Evolutionary conservation across 805 yeast genomes (phyloP).

Genomic region (Ogataea dorogensis): DNA sequence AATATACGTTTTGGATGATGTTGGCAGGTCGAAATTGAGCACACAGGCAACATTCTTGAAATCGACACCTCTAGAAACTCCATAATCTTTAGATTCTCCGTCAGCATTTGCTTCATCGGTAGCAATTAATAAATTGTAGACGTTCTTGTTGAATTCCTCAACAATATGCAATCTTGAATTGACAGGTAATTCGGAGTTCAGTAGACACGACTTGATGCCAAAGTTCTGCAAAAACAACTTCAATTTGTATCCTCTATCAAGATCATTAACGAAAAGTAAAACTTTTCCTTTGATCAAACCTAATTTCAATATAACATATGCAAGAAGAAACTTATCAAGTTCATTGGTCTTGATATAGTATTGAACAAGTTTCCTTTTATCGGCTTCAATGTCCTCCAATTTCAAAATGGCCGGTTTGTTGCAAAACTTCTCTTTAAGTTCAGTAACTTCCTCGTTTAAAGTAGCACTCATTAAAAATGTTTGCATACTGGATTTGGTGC

Average conservation of each 20-base stretch:
- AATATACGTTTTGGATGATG: constrained; percentile 82
- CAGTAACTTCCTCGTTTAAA: constrained; percentile 78
- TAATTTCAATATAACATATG: constrained; percentile 89
- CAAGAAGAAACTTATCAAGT: constrained; percentile 84
- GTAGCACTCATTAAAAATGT: constrained; percentile 97
- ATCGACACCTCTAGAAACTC: constrained; percentile 96
- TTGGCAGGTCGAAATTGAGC: constrained; percentile 89
- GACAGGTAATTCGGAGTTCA: constrained; percentile 89
- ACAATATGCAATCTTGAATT: constrained; percentile 93
- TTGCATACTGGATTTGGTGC: constrained; percentile 75
- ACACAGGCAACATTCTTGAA: constrained; percentile 96
- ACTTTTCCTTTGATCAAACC: constrained; percentile 88
- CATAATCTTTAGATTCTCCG: constrained; percentile 59
- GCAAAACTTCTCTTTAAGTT: constrained; percentile 74
- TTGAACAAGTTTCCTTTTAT: constrained; percentile 66
- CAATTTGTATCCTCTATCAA: constrained; percentile 92
- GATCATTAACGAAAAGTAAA: constrained; percentile 84
- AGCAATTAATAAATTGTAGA: constrained; percentile 84
- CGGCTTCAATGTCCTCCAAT: constrained; percentile 61
- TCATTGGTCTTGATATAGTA: constrained; percentile 85
- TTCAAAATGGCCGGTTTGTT: constrained; percentile 79
- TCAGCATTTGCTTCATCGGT: constrained; percentile 81
- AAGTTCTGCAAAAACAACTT: constrained; percentile 91
- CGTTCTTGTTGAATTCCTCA: constrained; percentile 89
- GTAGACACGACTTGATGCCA: constrained; percentile 83